A percentile compares a stretch with the other conserved stretches of the same genome.
Evolutionary conservation across 805 yeast genomes (phyloP).

Genomic region (Saccharomycopsis sp.): DNA sequence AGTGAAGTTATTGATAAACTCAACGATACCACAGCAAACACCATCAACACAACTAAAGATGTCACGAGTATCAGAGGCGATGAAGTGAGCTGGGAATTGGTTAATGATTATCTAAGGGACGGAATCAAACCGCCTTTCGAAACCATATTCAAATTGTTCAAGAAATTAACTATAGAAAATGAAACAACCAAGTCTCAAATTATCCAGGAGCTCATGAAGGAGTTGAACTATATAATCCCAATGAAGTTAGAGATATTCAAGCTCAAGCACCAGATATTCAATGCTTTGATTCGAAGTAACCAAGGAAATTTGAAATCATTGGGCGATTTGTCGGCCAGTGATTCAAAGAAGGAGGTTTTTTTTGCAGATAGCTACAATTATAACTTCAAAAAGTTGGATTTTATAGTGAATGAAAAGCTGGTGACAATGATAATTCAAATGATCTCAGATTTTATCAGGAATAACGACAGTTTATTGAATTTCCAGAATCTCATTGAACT

Average conservation of each 20-base stretch:
- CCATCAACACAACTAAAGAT: neutral
- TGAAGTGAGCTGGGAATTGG: neutral
- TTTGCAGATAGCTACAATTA: neutral
- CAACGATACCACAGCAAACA: neutral
- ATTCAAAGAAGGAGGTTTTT: neutral
- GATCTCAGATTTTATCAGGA: neutral
- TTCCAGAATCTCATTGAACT: neutral
- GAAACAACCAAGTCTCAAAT: conserved; percentile 1
- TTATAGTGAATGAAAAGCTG: neutral
- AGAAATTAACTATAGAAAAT: neutral
- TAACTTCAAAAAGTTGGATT: neutral
- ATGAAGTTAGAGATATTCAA: conserved; percentile 5
- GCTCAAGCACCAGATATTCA: conserved; percentile 8
- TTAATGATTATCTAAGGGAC: neutral
- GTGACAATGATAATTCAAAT: neutral
- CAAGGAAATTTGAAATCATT: conserved; percentile 1
- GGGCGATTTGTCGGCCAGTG: neutral
- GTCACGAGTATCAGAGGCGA: neutral
- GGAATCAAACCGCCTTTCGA: conserved; percentile 1
- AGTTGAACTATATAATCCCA: conserved; percentile 3
- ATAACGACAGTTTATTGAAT: neutral
- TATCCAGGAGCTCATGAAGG: neutral
- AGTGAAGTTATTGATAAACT: conserved; percentile 1
- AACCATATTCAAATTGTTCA: neutral
- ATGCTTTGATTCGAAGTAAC: conserved; percentile 3